phyloP scores from a whole-genome alignment of 768 basidiomycete genomes.

The Pisolithus microcarpus region DNA sequence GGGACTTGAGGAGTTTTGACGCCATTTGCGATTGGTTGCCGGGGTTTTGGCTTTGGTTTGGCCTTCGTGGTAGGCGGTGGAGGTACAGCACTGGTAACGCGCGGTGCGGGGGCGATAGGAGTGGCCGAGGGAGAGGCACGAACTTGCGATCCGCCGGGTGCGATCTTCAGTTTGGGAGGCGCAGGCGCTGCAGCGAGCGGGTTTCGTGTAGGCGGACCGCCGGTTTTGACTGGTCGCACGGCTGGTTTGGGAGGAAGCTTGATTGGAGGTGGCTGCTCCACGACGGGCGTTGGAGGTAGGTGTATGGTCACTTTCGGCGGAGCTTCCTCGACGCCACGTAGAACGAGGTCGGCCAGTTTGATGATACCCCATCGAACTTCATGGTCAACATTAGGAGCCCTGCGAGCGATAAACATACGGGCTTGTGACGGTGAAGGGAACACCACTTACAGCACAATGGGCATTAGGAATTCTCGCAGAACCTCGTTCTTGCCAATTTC shows the following conservation, averaged over 20 bases:
- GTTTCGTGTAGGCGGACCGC: slow-evolving; percentile 26
- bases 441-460: slow-evolving; percentile 63
- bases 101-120: slow-evolving; percentile 5
- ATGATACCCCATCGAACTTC: slow-evolving; percentile 89
- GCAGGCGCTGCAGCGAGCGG: slow-evolving; percentile 23
- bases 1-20: slow-evolving; percentile 42
- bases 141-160: slow-evolving; percentile 14
- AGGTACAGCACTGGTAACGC: slow-evolving; percentile 4
- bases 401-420: slow-evolving; percentile 22
- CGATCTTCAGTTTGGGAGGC: slow-evolving; percentile 51
- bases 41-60: slow-evolving; percentile 22
- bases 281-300: slow-evolving; percentile 65
- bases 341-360: slow-evolving; percentile 85
- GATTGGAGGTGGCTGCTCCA: slow-evolving; percentile 50
- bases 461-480: slow-evolving; percentile 74
- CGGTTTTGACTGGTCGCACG: slow-evolving; percentile 29
- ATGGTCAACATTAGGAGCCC: slow-evolving; percentile 70
- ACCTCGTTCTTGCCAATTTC: slow-evolving; percentile 77
- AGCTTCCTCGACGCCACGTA: slow-evolving; percentile 75
- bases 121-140: slow-evolving; percentile 14
- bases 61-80: slow-evolving; percentile 22
- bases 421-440: slow-evolving; percentile 1
- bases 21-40: slow-evolving; percentile 11
- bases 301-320: slow-evolving; percentile 84
- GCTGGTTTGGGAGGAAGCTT: slow-evolving; percentile 41